Evolutionary conservation across 306 rosid species (phyloP).

Genomic region (Elaeagnus macrophylla): DNA sequence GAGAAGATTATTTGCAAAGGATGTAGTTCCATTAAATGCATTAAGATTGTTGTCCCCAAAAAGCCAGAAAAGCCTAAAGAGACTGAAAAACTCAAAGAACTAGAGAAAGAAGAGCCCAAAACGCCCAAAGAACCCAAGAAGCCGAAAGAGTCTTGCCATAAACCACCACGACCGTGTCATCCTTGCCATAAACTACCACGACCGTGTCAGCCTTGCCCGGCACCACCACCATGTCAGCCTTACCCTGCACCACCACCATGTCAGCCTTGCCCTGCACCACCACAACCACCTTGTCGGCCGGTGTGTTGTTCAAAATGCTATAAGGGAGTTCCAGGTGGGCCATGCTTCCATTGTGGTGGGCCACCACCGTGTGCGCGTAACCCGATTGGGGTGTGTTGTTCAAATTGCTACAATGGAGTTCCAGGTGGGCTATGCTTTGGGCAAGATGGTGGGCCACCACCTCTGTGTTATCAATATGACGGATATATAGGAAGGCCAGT

Average conservation of each 20-base stretch:
- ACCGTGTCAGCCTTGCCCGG: background rate
- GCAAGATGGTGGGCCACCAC: constrained; percentile 9
- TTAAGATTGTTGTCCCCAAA: constrained; percentile 46
- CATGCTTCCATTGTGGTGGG: constrained; percentile 21
- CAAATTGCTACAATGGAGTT: constrained; percentile 10
- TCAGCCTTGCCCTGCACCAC: background rate
- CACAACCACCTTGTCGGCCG: background rate
- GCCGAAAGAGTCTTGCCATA: constrained; percentile 1
- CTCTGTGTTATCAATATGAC: constrained; percentile 11
- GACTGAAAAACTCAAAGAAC: too few relatives aligned
- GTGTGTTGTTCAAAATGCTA: constrained; percentile 3
- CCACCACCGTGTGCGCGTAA: constrained; percentile 10
- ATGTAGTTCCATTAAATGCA: constrained; percentile 43
- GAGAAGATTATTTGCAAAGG: constrained; percentile 58
- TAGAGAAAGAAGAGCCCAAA: background rate
- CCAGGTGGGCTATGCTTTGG: constrained; percentile 19
- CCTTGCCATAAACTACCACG: too few relatives aligned
- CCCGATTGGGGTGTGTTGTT: background rate
- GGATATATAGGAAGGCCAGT: constrained; percentile 29
- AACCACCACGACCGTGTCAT: too few relatives aligned
- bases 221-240: background rate
- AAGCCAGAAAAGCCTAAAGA: constrained; percentile 14
- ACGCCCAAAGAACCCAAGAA: constrained; percentile 13
- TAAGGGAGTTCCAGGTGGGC: constrained; percentile 17
- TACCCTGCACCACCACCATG: constrained; percentile 2